A percentile compares a stretch with the other conserved stretches of the same genome.
phyloP scores from a whole-genome alignment of 805 yeast species.

The Hanseniaspora lachancei region DNA sequence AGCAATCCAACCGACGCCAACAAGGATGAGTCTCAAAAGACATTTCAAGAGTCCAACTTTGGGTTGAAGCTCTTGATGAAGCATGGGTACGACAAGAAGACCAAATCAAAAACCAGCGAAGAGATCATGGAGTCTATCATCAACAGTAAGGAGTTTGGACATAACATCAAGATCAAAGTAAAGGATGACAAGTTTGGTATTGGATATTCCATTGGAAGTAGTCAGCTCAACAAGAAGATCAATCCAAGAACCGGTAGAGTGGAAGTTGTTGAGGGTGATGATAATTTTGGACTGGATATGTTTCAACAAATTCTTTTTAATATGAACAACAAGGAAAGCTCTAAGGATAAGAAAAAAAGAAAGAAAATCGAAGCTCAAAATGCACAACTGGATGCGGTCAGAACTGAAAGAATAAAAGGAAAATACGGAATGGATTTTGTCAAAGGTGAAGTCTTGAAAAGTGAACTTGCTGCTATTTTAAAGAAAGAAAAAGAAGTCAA shows the following conservation, averaged over 20 bases:
- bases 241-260: constrained; percentile 12
- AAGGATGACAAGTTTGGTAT: constrained; percentile 78
- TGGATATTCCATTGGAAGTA: constrained; percentile 36
- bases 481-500: constrained; percentile 17
- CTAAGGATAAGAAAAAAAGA: constrained; percentile 11
- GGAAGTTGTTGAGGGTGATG: constrained; percentile 33
- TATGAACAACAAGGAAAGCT: constrained; percentile 63
- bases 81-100: constrained; percentile 11
- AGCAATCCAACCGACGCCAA: neutral
- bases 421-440: constrained; percentile 82
- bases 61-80: constrained; percentile 9
- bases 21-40: neutral
- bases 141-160: constrained; percentile 12
- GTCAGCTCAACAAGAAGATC: constrained; percentile 44
- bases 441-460: constrained; percentile 65
- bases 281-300: constrained; percentile 76
- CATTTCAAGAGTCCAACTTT: constrained; percentile 11
- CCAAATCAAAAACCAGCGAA: constrained; percentile 6
- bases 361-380: constrained; percentile 34
- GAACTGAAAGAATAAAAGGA: constrained; percentile 60
- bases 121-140: constrained; percentile 12
- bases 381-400: constrained; percentile 53
- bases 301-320: constrained; percentile 84
- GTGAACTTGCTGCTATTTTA: constrained; percentile 29
- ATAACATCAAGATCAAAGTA: constrained; percentile 58